A percentile compares a stretch with the other conserved stretches of the same genome.
Conservation (phyloP, 148 eudicot genomes). For the Fagopyrum homotropicum region DNA sequence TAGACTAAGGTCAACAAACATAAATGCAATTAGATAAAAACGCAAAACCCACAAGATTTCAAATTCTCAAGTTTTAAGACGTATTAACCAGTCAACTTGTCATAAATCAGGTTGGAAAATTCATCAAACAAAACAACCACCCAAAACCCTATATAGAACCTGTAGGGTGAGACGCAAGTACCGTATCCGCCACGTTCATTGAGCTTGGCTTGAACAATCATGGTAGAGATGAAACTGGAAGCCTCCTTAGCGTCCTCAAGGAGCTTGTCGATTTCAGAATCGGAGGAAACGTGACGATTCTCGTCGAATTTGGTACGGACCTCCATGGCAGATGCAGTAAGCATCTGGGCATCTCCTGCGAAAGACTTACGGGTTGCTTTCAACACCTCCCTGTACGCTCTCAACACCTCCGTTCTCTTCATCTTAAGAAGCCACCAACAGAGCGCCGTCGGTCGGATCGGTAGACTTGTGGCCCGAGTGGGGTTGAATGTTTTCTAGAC, state of each 20-base stretch:
- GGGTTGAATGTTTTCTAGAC: not conserved
- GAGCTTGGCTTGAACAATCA: constrained; percentile 87
- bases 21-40: not conserved
- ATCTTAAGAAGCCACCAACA: not conserved
- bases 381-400: constrained; percentile 63
- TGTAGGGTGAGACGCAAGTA: constrained; percentile 11
- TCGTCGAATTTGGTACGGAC: constrained; percentile 79
- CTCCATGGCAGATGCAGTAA: constrained; percentile 66
- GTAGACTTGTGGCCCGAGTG: not conserved
- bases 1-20: not conserved
- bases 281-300: constrained; percentile 49
- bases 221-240: constrained; percentile 62
- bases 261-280: constrained; percentile 46
- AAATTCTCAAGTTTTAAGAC: not conserved
- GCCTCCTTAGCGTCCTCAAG: constrained; percentile 75
- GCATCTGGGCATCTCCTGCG: constrained; percentile 73
- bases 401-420: constrained; percentile 41
- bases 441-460: not conserved
- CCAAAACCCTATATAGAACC: not conserved
- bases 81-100: not conserved
- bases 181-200: constrained; percentile 72
- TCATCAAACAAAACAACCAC: not conserved
- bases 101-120: not conserved
- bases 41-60: not conserved
- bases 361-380: constrained; percentile 73